phyloP scores from a whole-genome alignment of 129 eudicot genomes.

The Saussurea involucrata region DNA sequence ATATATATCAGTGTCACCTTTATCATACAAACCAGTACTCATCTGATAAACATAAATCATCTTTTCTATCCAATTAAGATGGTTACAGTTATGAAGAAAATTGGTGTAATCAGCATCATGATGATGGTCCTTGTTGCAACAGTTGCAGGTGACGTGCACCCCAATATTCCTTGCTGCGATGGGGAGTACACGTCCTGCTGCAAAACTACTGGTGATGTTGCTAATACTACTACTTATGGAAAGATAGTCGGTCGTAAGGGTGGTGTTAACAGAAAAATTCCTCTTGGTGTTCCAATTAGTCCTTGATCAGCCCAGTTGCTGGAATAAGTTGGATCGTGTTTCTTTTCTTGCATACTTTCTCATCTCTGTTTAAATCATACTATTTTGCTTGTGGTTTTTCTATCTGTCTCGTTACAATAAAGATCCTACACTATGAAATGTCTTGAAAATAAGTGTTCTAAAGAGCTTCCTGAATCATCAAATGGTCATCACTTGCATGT shows the following conservation, averaged over 20 bases:
- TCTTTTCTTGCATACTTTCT: neutral
- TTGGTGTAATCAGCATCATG: conserved; percentile 1
- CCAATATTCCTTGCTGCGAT: conserved; percentile 13
- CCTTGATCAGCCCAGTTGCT: neutral
- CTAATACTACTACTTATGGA: neutral
- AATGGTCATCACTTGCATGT: neutral
- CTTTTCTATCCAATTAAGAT: neutral
- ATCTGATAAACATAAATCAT: neutral
- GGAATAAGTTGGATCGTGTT: neutral
- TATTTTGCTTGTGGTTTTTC: neutral
- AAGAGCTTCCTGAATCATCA: neutral
- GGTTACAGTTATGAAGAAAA: conserved; percentile 4
- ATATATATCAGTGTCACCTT: neutral
- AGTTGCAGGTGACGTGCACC: neutral
- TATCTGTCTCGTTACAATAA: neutral
- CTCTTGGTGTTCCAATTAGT: neutral
- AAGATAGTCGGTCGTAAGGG: neutral
- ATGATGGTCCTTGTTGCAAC: neutral
- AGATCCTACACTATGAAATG: neutral
- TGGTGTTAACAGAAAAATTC: neutral
- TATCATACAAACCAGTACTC: neutral
- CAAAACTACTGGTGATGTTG: neutral
- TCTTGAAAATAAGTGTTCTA: neutral
- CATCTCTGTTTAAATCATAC: neutral
- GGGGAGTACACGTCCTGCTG: conserved; percentile 1